Evolutionary conservation across 192 early-diverging fungal genomes (phyloP), one percentile per base, ranked within the genome.

Genomic region (Backusella australiensis): DNA sequence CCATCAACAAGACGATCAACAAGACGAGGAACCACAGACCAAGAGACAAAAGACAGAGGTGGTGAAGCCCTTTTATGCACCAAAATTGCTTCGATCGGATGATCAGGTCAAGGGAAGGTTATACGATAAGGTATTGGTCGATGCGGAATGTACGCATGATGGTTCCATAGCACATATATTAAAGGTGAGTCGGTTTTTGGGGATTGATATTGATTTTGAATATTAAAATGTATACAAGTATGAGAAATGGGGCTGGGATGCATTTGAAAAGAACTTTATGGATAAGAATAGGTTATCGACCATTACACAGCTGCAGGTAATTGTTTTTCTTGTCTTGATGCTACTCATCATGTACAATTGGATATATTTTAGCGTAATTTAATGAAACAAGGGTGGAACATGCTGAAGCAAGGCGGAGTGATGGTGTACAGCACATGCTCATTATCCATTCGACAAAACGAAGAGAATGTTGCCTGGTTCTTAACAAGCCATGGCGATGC

Each of bases 401-500:
- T 97, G 74, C 82, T 96, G 15, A 90, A 89, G 69, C 81, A 87
- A 0, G 93, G 90, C 32, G 96, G 96, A 1, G 79, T 94, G 5
- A 80, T 98, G 69, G 94, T 98, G 4, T 99, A 99, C 82, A 94
- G 93, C 75, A 95, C 94, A 0, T 96, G 94, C 78, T 93, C 90
- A 17, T 80, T 95, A 15, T 88, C 94, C 0, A 73, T 83, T 11
- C 81, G 83, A 23, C 97, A 99, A 77, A 98, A 99, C 78, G 97
- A 99, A 77, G 90, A 89, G 35, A 89, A 96, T 34, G 81, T 99
- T 2, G 86, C 78, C 14, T 92, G 94, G 88, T 96, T 99, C 71
- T 79, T 99, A 34, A 56, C 49, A 34, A n/a, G 68, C 1, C 52
- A 85, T 56, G 15, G 34, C 34, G 76, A 85, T 21, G 92, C 90